phyloP scores from a whole-genome alignment of 2,329 filamentous ascomycete genomes.

The Aureobasidium sp. region DNA sequence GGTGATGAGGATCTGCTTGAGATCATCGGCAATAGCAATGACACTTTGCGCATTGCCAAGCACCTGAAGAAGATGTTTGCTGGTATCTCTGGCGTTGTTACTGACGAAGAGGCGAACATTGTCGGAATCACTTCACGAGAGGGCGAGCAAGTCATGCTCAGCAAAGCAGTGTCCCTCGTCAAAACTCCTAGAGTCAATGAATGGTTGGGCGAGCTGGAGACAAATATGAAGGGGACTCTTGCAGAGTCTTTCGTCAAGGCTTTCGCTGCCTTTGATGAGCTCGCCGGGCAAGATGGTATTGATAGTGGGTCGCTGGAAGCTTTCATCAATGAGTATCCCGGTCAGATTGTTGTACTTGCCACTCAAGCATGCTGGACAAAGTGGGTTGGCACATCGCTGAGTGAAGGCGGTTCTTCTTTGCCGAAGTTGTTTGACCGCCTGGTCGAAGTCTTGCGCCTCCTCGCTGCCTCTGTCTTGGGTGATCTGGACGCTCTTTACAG shows the following conservation, averaged over 20 bases:
- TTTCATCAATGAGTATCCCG: conserved; percentile 81
- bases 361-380: conserved; percentile 93
- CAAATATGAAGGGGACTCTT: conserved; percentile 87
- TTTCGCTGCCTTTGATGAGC: conserved; percentile 69
- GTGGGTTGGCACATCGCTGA: conserved; percentile 70
- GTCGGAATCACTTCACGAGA: conserved; percentile 93
- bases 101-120: conserved; percentile 86
- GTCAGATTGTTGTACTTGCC: conserved; percentile 90
- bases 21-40: conserved; percentile 99
- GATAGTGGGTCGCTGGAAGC: conserved; percentile 63
- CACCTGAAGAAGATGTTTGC: conserved; percentile 99
- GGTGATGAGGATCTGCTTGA: conserved; percentile 97
- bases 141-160: conserved; percentile 78
- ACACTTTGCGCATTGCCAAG: conserved; percentile 91
- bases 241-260: conserved; percentile 87
- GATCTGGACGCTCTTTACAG: conserved; percentile 80
- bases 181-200: conserved; percentile 98
- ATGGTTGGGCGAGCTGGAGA: conserved; percentile 90
- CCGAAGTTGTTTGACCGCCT: conserved; percentile 70
- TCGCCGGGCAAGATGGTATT: conserved; percentile 66
- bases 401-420: conserved; percentile 63
- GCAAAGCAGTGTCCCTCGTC: conserved; percentile 82
- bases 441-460: conserved; percentile 73
- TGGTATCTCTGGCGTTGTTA: conserved; percentile 79
- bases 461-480: conserved; percentile 82